Conservation (phyloP, 805 yeast species). For the Candida morakotiae region DNA sequence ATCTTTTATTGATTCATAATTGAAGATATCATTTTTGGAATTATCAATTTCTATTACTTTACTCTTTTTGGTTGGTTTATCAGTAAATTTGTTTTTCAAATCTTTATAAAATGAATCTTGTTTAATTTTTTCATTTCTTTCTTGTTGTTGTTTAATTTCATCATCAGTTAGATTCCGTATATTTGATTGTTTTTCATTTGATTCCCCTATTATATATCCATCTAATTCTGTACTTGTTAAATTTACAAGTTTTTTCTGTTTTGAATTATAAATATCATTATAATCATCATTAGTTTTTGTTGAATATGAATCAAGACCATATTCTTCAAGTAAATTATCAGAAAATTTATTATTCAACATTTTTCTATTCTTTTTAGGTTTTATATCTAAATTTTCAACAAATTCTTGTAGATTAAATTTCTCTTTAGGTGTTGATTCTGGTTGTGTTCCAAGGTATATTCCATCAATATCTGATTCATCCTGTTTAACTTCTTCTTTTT, state of each 20-base stretch:
- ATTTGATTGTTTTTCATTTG: conserved; percentile 6
- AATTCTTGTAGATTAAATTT: conserved; percentile 20
- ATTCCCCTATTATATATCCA: conserved; percentile 34
- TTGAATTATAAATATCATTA: conserved; percentile 17
- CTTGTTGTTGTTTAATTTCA: conserved; percentile 23
- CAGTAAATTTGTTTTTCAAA: conserved; percentile 26
- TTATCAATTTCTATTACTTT: conserved; percentile 36
- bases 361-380: conserved; percentile 22
- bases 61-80: not conserved
- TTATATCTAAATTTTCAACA: conserved; percentile 14
- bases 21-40: conserved; percentile 20
- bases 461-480: conserved; percentile 23
- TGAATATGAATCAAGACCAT: conserved; percentile 30
- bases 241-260: conserved; percentile 7
- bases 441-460: conserved; percentile 32
- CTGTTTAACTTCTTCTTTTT: conserved; percentile 9
- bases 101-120: conserved; percentile 24
- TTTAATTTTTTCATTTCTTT: conserved; percentile 20
- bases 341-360: conserved; percentile 25
- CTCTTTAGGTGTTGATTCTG: conserved; percentile 5
- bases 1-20: conserved; percentile 16
- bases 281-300: conserved; percentile 24
- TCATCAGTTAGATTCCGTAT: conserved; percentile 20
- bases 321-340: conserved; percentile 34
- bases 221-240: conserved; percentile 21